Base-by-base conservation (phyloP, 768 basidiomycete genomes). In the Hemileccinum rubropunctum region DNA sequence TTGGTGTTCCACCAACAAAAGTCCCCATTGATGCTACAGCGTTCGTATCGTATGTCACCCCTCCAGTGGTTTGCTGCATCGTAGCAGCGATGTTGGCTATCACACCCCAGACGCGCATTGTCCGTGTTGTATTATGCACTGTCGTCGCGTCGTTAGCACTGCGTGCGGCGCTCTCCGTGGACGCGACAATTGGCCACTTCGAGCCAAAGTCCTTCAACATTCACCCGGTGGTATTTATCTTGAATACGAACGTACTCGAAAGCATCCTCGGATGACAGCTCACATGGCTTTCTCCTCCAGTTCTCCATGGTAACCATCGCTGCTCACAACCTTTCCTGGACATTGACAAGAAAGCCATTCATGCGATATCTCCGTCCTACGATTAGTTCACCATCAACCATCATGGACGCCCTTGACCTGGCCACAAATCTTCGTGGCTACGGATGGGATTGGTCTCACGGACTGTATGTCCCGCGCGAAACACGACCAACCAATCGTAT, bases 391-490 rank as follows among this genome's bases (percentile, higher is more conserved):
- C 43, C 43, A 13, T 42, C 48, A 1, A 21, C 41, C 27, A 10
- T 47, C 46, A 43, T 56, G 34, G 75, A 86, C 53, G 76, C 77
- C 2, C 59, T 74, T 11, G 82, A 85, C 45, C 71, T 86, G 20
- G 54, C 56, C 15, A 68, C 68, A 54, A 81, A 76, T 51, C 59
- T 80, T 15, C 79, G 84, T n/a, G 84, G 84, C 7, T 58, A 71
- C 42, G 81, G 79, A n/a, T 86, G 83, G 83, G 68, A 76, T 41
- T 84, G 80, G 77, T 79, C 81, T 3, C 57, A 65, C 21, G 54
- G 58, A 27, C 23, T 59, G n/a, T 51, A 59, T 37, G 21, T 67
- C 15, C 60, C 67, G 14, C 61, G 55, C 14, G 76, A 78, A 50
- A 72, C 69, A 4, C 75, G 76, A n/a, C 69, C 73, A 6, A 53